Conservation (phyloP, 139 green algal species). For the Chlamydomonas sphaeroides region DNA sequence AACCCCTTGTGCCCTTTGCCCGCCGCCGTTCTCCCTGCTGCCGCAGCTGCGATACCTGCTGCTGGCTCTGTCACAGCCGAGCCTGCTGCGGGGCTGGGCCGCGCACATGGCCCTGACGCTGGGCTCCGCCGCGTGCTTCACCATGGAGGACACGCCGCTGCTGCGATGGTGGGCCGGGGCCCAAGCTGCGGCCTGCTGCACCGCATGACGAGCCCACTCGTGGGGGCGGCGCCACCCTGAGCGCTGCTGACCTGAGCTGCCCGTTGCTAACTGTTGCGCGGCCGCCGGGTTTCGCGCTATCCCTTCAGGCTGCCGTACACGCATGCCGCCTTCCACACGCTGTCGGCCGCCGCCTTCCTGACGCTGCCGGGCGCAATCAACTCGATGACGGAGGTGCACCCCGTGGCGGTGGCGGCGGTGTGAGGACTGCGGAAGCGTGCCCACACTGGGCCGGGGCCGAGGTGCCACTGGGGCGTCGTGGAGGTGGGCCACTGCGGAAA, state of each 20-base stretch:
- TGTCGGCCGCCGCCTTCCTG: slow-evolving; percentile 44
- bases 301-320: slow-evolving; percentile 49
- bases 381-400: slow-evolving; percentile 28
- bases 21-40: not conserved
- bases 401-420: too few species aligned
- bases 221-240: too few species aligned
- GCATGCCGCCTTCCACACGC: slow-evolving; percentile 69
- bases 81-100: slow-evolving; percentile 48
- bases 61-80: not conserved
- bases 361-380: slow-evolving; percentile 55
- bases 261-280: too few species aligned
- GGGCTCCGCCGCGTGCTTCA: slow-evolving; percentile 58
- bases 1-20: not conserved
- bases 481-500: too few species aligned
- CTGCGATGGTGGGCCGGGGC: slow-evolving; percentile 35
- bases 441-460: too few species aligned
- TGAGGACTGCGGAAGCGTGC: too few species aligned
- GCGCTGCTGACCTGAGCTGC: too few species aligned
- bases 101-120: slow-evolving; percentile 52
- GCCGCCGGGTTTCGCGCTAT: too few species aligned
- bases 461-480: too few species aligned
- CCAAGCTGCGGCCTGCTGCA: too few species aligned
- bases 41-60: slow-evolving; percentile 39
- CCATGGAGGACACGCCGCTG: slow-evolving; percentile 54
- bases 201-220: too few species aligned